These are phyloP conservation scores for Tilletia horrida DNA, from an alignment of 1,284 basidiomycete genomes.

Conservation along the genomic window DNA sequence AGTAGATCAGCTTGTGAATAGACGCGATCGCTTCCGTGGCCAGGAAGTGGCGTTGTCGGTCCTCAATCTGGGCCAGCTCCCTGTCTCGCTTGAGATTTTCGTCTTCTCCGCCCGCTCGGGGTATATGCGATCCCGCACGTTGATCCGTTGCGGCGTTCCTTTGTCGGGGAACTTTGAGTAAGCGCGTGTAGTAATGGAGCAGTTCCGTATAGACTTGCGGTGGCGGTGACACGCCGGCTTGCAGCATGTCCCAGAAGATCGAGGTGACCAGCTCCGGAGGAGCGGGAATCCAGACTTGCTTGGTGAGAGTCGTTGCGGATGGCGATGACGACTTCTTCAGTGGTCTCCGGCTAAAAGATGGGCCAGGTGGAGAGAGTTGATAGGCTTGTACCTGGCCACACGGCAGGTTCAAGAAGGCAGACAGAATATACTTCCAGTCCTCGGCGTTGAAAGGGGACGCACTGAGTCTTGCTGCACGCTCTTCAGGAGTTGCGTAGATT, in stretches of 20 bases:
- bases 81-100: background rate
- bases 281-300: slow-evolving; percentile 9
- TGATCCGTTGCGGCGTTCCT: background rate
- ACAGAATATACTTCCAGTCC: background rate
- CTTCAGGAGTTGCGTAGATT: slow-evolving; percentile 4
- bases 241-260: slow-evolving; percentile 16
- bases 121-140: background rate
- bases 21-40: slow-evolving; percentile 9
- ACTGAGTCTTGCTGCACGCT: background rate
- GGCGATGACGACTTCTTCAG: background rate
- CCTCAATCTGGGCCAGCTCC: background rate
- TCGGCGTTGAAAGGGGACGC: background rate
- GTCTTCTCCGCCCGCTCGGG: background rate
- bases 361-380: background rate
- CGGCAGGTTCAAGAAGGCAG: background rate
- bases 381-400: background rate
- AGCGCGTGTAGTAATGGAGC: slow-evolving; percentile 1
- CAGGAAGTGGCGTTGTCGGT: background rate
- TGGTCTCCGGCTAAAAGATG: background rate
- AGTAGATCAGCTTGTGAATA: slow-evolving; percentile 70
- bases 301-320: background rate
- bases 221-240: background rate
- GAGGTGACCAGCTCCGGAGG: slow-evolving; percentile 15
- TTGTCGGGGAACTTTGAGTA: background rate
- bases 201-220: slow-evolving; percentile 2